Evolutionary conservation across 2,329 filamentous ascomycete species (phyloP), one percentile per base, ranked within the genome.

Genomic region (Zelopaecilomyces penicillatus): DNA sequence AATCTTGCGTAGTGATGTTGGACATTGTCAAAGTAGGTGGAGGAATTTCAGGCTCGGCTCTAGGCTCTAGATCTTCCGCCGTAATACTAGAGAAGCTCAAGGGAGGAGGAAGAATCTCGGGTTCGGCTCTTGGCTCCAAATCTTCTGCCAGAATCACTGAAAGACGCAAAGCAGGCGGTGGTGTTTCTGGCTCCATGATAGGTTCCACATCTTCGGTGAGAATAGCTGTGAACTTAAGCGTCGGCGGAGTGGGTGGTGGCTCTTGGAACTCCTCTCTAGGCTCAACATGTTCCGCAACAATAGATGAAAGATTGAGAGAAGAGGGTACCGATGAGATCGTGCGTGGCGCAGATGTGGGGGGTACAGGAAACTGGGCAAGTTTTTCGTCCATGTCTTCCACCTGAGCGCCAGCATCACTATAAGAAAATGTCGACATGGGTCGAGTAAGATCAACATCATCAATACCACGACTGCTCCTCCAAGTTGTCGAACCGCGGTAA

Each of bases 391-490:
- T 67, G 27, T 73, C 69, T 36, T 76, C 73, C 49, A 72, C 65
- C 50, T 78, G 74, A 7, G 71, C 69, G 45, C 71, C 70, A 30
- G 69, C 67, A 53, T 79, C 75, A 54, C 73, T 77, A 51, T 75
- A 74, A 2, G 72, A 71, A 37, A 71, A 61, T 4, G 58, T 59
- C 3, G 75, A 76, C n/a, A 69, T 50, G 8, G 71, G 70, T 37
- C 74, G 63, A 12, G 65, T 65, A 29, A 45, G 51, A 5, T 56
- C 52, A 5, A 54, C 52, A 7, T 63, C 41, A 11, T 49, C 59
- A 5, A 51, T 51, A 4, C 54, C 50, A 10, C 52, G 48, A 46
- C 50, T 52, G 32, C 45, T 53, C 10, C 53, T 50, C 61, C 57
- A 63, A 2, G 51, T 54, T 11, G 51, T 36, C 8, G 52, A 51